Evolutionary conservation across 345 rosid genomes (phyloP).

Genomic region (Salix purpurea): DNA sequence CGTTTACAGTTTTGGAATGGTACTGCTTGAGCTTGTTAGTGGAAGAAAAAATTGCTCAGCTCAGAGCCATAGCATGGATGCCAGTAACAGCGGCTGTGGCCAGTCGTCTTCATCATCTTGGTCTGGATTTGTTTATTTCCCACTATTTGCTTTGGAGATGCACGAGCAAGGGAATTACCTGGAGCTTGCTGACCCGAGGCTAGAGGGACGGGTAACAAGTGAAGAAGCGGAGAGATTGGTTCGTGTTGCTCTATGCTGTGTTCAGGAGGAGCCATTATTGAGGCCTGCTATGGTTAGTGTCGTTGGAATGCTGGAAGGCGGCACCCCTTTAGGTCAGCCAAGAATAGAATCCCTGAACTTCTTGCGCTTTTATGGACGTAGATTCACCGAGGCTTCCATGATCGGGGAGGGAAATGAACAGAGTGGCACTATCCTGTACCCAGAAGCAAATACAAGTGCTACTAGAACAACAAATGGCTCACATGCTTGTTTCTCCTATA

Average conservation of each 20-base stretch:
- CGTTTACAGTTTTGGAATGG: constrained; percentile 29
- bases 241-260: constrained; percentile 22
- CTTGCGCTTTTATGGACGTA: constrained; percentile 71
- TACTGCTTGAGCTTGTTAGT: constrained; percentile 23
- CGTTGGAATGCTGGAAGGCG: constrained; percentile 31
- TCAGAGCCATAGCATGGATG: constrained; percentile 15
- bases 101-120: constrained; percentile 18
- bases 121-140: constrained; percentile 49
- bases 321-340: constrained; percentile 52
- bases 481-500: constrained; percentile 39
- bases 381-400: constrained; percentile 71
- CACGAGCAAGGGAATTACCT: constrained; percentile 43
- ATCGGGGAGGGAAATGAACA: constrained; percentile 39
- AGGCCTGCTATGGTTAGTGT: constrained; percentile 22
- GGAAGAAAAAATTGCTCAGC: constrained; percentile 25
- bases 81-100: constrained; percentile 14
- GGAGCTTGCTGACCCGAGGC: constrained; percentile 76
- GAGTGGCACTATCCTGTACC: constrained; percentile 25
- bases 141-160: constrained; percentile 72
- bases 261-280: constrained; percentile 22
- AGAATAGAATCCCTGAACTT: constrained; percentile 74
- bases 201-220: constrained; percentile 61
- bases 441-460: constrained; percentile 32
- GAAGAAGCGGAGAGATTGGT: constrained; percentile 29
- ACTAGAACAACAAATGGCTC: constrained; percentile 36